Evolutionary conservation across 2,329 filamentous ascomycete species (phyloP).

Genomic region (Colletotrichum somersetense): DNA sequence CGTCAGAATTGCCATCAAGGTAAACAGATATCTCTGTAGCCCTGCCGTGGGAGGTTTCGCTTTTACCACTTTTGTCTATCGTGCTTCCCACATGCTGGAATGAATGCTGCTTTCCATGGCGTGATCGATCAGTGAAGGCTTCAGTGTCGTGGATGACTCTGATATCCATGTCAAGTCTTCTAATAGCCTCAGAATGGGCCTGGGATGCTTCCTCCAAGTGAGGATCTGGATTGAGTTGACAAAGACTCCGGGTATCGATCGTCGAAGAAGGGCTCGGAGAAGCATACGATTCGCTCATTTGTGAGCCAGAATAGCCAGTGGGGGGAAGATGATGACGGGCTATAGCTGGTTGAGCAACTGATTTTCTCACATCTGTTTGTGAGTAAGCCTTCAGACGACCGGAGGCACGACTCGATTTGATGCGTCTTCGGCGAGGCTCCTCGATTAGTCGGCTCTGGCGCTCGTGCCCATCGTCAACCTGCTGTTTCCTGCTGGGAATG

Average conservation of each 20-base stretch:
- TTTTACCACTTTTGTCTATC: background rate
- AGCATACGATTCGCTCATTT: background rate
- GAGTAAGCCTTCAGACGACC: conserved; percentile 8
- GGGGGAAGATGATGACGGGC: too few species aligned
- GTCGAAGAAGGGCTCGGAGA: background rate
- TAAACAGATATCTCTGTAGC: conserved; percentile 34
- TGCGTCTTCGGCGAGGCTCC: conserved; percentile 34
- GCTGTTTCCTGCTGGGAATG: background rate
- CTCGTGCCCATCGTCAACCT: background rate
- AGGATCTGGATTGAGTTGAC: conserved; percentile 1
- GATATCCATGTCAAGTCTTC: background rate
- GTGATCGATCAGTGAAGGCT: background rate
- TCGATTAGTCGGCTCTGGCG: conserved; percentile 7
- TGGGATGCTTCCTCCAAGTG: background rate
- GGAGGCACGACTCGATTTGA: conserved; percentile 34
- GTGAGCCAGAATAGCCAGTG: background rate
- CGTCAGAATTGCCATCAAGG: conserved; percentile 36
- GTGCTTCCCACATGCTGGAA: background rate
- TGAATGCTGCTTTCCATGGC: background rate
- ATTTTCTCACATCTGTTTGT: background rate
- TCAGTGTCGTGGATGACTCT: too few species aligned
- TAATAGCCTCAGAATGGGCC: background rate
- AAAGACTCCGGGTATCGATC: background rate
- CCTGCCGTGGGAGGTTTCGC: conserved; percentile 12
- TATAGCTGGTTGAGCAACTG: background rate